These are phyloP conservation scores for Xylariaceae sp. DNA, from an alignment of 2,329 filamentous ascomycete genomes.

Conservation along the genomic window DNA sequence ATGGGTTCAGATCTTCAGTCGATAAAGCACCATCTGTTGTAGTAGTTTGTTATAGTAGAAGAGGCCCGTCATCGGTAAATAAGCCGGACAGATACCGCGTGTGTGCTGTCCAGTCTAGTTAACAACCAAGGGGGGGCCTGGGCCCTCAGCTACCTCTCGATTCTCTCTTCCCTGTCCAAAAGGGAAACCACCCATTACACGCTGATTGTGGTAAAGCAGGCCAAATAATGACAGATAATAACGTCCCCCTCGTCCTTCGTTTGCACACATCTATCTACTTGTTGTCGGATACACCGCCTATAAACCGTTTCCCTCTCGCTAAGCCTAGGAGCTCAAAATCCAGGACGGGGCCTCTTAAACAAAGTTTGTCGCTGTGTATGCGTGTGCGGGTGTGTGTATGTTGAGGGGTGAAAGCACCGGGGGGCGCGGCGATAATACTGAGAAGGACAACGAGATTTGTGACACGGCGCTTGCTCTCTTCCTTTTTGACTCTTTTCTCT, in stretches of 20 bases:
- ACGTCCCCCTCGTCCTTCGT: neutral
- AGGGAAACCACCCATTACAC: neutral
- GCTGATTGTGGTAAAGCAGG: neutral
- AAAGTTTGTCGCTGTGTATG: neutral
- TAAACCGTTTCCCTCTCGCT: neutral
- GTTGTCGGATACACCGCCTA: neutral
- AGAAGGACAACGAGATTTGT: neutral
- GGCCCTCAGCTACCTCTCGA: too few species aligned
- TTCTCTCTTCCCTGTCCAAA: neutral
- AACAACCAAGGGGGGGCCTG: too few species aligned
- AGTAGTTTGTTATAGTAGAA: too few species aligned
- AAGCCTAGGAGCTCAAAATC: neutral
- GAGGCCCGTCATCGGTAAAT: too few species aligned
- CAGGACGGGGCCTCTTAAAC: neutral
- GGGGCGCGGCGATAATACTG: neutral
- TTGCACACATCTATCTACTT: neutral
- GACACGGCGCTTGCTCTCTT: neutral
- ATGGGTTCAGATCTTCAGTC: too few species aligned
- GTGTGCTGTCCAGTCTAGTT: neutral
- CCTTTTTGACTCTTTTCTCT: conserved; percentile 4
- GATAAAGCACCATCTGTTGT: too few species aligned
- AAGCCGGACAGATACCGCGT: neutral
- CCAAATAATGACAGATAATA: neutral
- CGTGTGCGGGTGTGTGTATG: neutral
- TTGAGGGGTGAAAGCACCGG: too few species aligned